Evolutionary conservation across 148 eudicot genomes (phyloP).

Genomic region (Nepenthes mirabilis): DNA sequence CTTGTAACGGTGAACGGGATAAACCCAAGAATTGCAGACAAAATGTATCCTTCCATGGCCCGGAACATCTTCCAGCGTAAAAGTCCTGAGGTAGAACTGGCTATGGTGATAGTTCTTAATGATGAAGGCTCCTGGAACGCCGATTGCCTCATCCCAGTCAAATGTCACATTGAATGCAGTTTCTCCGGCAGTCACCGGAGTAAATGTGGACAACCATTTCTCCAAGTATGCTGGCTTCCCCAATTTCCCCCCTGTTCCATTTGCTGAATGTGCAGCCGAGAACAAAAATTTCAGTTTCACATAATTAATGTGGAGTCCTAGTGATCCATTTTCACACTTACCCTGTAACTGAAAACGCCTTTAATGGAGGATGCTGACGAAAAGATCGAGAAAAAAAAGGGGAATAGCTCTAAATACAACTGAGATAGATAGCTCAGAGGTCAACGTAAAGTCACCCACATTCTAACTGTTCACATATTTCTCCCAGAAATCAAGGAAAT

Average conservation of each 20-base stretch:
- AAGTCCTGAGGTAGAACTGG: constrained; percentile 61
- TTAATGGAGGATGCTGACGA: too few relatives aligned
- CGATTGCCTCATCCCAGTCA: constrained; percentile 69
- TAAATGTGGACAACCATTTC: constrained; percentile 36
- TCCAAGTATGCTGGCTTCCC: constrained; percentile 55
- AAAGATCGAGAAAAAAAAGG: too few relatives aligned
- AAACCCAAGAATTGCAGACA: constrained; percentile 86
- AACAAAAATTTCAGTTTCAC: neutral
- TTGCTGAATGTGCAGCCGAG: constrained; percentile 18
- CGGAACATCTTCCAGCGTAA: constrained; percentile 51
- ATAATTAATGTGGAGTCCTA: too few relatives aligned
- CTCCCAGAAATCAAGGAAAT: too few relatives aligned
- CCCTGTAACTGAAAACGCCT: too few relatives aligned
- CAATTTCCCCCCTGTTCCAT: constrained; percentile 32
- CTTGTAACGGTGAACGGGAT: constrained; percentile 56
- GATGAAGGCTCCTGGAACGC: constrained; percentile 59
- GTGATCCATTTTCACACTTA: too few relatives aligned
- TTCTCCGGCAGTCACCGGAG: constrained; percentile 38
- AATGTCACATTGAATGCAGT: constrained; percentile 40
- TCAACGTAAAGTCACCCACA: too few relatives aligned
- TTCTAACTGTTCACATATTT: too few relatives aligned
- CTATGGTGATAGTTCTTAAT: constrained; percentile 53
- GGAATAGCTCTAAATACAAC: too few relatives aligned
- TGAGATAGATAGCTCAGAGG: too few relatives aligned
- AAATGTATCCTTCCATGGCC: constrained; percentile 49